Evolutionary conservation across 2,329 filamentous ascomycete species (phyloP).

Genomic region (Fusarium oligoseptatum): DNA sequence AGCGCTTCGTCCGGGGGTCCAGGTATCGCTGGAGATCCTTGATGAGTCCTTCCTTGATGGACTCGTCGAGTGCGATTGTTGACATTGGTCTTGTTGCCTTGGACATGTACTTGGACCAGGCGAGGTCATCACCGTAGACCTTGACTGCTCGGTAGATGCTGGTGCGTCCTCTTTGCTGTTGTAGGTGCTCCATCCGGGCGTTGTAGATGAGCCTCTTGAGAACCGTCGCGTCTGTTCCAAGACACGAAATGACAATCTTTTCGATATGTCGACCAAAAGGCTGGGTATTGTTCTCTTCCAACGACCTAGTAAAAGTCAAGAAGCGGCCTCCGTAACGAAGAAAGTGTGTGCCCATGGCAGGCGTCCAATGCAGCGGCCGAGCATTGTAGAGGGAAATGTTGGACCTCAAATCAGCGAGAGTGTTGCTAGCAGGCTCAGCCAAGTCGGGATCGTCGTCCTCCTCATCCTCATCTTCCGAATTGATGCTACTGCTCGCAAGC

Average conservation of each 20-base stretch:
- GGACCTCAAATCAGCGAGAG: conserved; percentile 16
- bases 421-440: background rate
- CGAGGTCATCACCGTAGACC: background rate
- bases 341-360: conserved; percentile 28
- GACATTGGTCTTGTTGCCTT: conserved; percentile 33
- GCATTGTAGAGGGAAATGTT: conserved; percentile 31
- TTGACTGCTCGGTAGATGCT: conserved; percentile 26
- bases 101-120: conserved; percentile 32
- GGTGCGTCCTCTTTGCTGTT: conserved; percentile 27
- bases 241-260: conserved; percentile 22
- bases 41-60: conserved; percentile 27
- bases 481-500: conserved; percentile 20
- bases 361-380: conserved; percentile 25
- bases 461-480: background rate
- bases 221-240: conserved; percentile 20
- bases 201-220: conserved; percentile 33
- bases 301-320: conserved; percentile 20
- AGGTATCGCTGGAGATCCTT: conserved; percentile 34
- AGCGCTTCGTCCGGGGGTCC: conserved; percentile 29
- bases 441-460: background rate
- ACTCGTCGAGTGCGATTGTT: conserved; percentile 32
- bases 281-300: background rate
- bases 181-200: conserved; percentile 23
- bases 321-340: conserved; percentile 22
- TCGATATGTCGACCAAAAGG: background rate